Evolutionary conservation across 768 basidiomycete genomes (phyloP).

Genomic region (Pisolithus albus): DNA sequence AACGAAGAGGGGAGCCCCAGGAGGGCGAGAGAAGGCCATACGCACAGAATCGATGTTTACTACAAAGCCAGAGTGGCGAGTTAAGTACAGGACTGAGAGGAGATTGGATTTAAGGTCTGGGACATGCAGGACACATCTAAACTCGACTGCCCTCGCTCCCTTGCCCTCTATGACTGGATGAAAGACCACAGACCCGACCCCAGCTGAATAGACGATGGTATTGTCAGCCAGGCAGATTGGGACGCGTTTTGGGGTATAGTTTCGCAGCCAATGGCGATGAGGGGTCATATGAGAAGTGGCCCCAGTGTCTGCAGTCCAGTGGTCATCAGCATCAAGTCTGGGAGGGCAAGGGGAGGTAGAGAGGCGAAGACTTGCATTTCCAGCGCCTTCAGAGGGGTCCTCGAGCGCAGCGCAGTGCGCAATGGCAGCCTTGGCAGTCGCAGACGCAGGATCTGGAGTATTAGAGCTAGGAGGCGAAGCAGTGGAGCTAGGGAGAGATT

Average conservation of each 20-base stretch:
- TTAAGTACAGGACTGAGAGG: conserved; percentile 8
- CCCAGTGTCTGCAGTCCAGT: conserved; percentile 28
- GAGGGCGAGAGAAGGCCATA: not conserved
- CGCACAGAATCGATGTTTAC: conserved; percentile 2
- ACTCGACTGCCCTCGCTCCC: no score
- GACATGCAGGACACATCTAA: no score
- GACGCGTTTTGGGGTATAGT: no score
- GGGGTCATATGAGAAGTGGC: conserved; percentile 31
- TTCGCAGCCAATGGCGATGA: conserved; percentile 8
- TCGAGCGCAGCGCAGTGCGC: no score
- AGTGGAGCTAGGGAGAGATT: not conserved
- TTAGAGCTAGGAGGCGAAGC: not conserved
- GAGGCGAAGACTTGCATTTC: conserved; percentile 7
- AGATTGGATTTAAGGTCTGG: no score
- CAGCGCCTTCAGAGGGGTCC: not conserved
- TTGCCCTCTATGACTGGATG: no score
- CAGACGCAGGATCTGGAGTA: not conserved
- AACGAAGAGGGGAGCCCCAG: conserved; percentile 6
- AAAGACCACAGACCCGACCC: no score
- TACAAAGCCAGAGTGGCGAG: conserved; percentile 1
- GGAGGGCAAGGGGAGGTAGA: not conserved
- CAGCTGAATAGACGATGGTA: no score
- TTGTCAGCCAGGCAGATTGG: no score
- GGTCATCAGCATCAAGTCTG: conserved; percentile 1
- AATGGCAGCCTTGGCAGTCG: not conserved